Evolutionary conservation across 2,329 filamentous ascomycete species (phyloP).

Genomic region (Epichloe sibirici): DNA sequence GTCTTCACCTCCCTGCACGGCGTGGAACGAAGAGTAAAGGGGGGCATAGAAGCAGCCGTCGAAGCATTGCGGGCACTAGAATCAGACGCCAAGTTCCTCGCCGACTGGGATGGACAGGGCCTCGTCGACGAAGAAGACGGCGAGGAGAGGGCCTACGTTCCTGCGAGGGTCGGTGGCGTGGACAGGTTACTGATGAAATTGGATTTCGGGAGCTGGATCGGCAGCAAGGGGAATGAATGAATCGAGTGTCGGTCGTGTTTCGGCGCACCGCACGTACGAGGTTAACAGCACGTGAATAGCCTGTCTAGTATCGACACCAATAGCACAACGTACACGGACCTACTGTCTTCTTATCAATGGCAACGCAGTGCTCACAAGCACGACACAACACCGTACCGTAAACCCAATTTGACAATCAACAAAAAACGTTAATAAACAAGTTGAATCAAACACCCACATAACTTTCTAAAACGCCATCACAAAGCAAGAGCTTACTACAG

Average conservation of each 20-base stretch:
- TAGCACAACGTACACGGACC: too few species aligned
- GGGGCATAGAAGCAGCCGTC: slow-evolving; percentile 56
- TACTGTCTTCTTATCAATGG: too few species aligned
- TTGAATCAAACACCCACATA: too few species aligned
- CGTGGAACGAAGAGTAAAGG: slow-evolving; percentile 52
- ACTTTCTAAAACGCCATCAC: too few species aligned
- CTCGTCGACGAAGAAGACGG: slow-evolving; percentile 29
- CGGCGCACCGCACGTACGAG: too few species aligned
- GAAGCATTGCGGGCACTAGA: slow-evolving; percentile 36
- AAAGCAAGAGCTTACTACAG: too few species aligned
- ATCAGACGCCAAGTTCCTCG: slow-evolving; percentile 30
- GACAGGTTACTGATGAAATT: slow-evolving; percentile 86
- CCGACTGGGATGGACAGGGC: slow-evolving; percentile 27
- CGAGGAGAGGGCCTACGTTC: slow-evolving; percentile 41
- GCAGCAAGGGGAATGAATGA: slow-evolving; percentile 15
- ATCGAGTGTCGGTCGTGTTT: not conserved
- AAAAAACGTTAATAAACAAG: too few species aligned
- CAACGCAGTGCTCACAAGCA: too few species aligned
- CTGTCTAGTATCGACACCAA: too few species aligned
- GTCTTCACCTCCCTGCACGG: slow-evolving; percentile 51
- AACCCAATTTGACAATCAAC: too few species aligned
- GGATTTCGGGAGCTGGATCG: slow-evolving; percentile 54
- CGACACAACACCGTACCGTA: too few species aligned
- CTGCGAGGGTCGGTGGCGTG: slow-evolving; percentile 64
- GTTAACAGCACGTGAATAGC: too few species aligned